A percentile compares a stretch with the other conserved stretches of the same genome.
Evolutionary conservation across 1,284 basidiomycete genomes (phyloP).

Genomic region (Mycosarcoma mackinlayi): DNA sequence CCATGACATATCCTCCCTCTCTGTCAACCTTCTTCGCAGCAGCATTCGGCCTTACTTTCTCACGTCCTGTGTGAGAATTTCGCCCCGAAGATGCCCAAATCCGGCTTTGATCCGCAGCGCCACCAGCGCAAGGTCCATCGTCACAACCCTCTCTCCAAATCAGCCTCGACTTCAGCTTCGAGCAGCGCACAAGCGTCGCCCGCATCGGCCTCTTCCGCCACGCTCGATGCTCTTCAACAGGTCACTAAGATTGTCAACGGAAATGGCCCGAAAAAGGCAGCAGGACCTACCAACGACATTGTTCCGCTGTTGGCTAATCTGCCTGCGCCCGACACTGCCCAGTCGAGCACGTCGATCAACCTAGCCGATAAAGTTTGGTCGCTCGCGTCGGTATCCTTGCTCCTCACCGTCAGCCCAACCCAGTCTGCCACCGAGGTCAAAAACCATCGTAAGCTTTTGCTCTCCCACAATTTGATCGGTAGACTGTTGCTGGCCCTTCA

Average conservation of each 20-base stretch:
- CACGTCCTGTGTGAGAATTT: too few species aligned
- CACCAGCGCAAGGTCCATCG: constrained; percentile 48
- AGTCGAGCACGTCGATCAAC: constrained; percentile 14
- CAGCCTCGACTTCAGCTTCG: constrained; percentile 7
- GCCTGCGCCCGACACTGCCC: constrained; percentile 24
- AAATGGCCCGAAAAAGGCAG: constrained; percentile 1
- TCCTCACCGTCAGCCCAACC: constrained; percentile 45
- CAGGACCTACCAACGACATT: constrained; percentile 30
- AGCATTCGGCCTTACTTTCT: too few species aligned
- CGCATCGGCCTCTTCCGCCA: constrained; percentile 15
- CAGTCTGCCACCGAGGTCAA: constrained; percentile 50
- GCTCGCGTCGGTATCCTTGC: constrained; percentile 58
- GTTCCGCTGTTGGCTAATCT: constrained; percentile 59
- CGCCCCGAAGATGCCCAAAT: constrained; percentile 58
- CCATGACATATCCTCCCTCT: too few species aligned
- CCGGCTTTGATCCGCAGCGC: constrained; percentile 54
- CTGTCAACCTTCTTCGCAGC: background rate
- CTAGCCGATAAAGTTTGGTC: constrained; percentile 64
- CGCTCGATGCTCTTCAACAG: constrained; percentile 33
- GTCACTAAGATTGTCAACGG: constrained; percentile 10
- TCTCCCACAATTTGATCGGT: constrained; percentile 52
- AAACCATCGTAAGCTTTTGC: constrained; percentile 42
- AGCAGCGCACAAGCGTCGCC: constrained; percentile 19
- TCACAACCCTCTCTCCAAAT: constrained; percentile 52
- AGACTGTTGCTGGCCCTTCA: constrained; percentile 57